These are phyloP conservation scores for Coemansia aciculifera DNA, from an alignment of 192 early-diverging fungal species.

Conservation along the genomic window DNA sequence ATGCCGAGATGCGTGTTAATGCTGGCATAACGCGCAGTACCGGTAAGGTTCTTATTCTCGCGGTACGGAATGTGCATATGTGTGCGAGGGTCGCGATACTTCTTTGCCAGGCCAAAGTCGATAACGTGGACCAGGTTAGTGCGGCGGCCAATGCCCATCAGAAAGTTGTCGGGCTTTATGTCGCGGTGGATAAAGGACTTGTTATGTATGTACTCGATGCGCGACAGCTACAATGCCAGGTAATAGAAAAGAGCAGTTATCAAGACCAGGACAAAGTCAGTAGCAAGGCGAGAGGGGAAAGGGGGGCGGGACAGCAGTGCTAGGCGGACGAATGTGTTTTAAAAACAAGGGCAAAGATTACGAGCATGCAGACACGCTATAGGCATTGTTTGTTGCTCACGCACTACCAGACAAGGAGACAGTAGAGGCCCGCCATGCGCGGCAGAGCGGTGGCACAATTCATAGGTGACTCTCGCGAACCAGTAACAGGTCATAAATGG, in stretches of 20 bases:
- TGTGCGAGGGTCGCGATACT: slow-evolving; percentile 82
- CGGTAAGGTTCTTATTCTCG: slow-evolving; percentile 91
- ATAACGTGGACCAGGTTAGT: slow-evolving; percentile 85
- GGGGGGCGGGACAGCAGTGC: neutral
- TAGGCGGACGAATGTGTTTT: neutral
- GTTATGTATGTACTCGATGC: slow-evolving; percentile 78
- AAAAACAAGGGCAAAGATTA: slow-evolving; percentile 9
- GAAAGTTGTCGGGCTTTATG: slow-evolving; percentile 90
- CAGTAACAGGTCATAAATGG: slow-evolving; percentile 13
- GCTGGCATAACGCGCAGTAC: slow-evolving; percentile 89
- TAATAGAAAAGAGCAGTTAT: slow-evolving; percentile 4
- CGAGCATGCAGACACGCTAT: slow-evolving; percentile 7
- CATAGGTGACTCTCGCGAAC: neutral
- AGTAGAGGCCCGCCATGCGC: slow-evolving; percentile 9
- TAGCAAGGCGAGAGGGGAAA: neutral
- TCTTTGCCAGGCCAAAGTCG: slow-evolving; percentile 90
- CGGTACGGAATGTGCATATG: slow-evolving; percentile 87
- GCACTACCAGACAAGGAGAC: slow-evolving; percentile 2
- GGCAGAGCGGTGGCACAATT: slow-evolving; percentile 7
- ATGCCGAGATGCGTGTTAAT: slow-evolving; percentile 84
- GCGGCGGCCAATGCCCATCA: slow-evolving; percentile 84
- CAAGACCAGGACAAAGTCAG: slow-evolving; percentile 16
- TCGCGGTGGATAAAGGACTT: slow-evolving; percentile 92
- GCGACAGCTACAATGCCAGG: slow-evolving; percentile 60
- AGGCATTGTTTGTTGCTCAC: slow-evolving; percentile 10